A percentile compares a stretch with the other conserved stretches of the same genome.
Evolutionary conservation across 2,329 filamentous ascomycete species (phyloP).

Genomic region (Dendrostoma leiphaemia): DNA sequence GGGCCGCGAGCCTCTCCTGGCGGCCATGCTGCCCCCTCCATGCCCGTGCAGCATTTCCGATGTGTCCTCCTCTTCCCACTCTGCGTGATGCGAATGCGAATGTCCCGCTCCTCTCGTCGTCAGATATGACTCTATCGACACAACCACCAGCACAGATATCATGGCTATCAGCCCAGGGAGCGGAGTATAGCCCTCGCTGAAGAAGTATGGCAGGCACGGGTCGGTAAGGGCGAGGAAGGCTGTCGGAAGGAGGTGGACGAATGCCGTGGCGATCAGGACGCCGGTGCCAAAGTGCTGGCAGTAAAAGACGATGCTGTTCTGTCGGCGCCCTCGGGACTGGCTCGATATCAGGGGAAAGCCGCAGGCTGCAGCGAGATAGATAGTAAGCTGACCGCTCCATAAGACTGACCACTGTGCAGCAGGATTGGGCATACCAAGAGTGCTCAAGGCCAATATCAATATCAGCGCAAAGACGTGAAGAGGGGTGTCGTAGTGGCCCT

Average conservation of each 20-base stretch:
- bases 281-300: constrained; percentile 78
- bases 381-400: too few species aligned
- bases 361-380: constrained; percentile 46
- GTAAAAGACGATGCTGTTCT: constrained; percentile 61
- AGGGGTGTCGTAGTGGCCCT: constrained; percentile 61
- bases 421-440: constrained; percentile 50
- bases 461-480: constrained; percentile 67
- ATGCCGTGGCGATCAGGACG: constrained; percentile 82
- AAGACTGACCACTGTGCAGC: too few species aligned
- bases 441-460: constrained; percentile 62
- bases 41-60: constrained; percentile 21
- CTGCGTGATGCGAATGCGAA: constrained; percentile 55
- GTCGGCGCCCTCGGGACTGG: constrained; percentile 54
- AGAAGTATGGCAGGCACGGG: constrained; percentile 73
- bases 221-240: constrained; percentile 66
- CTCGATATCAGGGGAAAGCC: constrained; percentile 65
- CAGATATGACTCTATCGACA: constrained; percentile 85
- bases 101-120: constrained; percentile 67
- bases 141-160: constrained; percentile 77
- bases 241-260: constrained; percentile 72
- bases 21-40: constrained; percentile 30
- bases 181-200: constrained; percentile 74
- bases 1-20: constrained; percentile 41
- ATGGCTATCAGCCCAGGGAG: constrained; percentile 82
- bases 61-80: constrained; percentile 45